Conservation (phyloP, 2,329 filamentous ascomycete species). For the Penicillium sp. region DNA sequence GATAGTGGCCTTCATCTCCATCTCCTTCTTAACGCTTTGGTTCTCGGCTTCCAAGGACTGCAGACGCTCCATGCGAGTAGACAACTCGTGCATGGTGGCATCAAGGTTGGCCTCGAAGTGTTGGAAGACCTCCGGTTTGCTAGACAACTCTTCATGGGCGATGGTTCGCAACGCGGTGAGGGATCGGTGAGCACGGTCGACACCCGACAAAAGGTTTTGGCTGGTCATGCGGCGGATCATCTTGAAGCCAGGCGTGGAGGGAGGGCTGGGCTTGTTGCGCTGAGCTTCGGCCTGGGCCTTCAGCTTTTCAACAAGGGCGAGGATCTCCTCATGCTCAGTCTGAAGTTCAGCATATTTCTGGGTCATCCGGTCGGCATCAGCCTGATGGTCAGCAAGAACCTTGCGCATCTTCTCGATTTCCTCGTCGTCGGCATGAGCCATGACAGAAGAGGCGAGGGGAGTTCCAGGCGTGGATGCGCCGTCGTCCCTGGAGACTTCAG, state of each 20-base stretch:
- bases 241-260: slow-evolving; percentile 42
- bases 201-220: slow-evolving; percentile 75
- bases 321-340: slow-evolving; percentile 74
- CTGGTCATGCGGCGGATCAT: slow-evolving; percentile 92
- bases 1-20: slow-evolving; percentile 95
- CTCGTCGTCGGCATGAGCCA: slow-evolving; percentile 52
- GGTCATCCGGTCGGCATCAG: slow-evolving; percentile 69
- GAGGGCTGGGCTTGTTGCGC: slow-evolving; percentile 69
- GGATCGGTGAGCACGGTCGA: slow-evolving; percentile 88
- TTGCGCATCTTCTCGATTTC: slow-evolving; percentile 73
- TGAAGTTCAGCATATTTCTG: slow-evolving; percentile 83
- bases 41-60: slow-evolving; percentile 87
- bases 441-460: slow-evolving; percentile 26
- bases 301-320: slow-evolving; percentile 86
- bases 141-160: slow-evolving; percentile 80
- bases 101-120: slow-evolving; percentile 92
- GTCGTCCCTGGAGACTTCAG: slow-evolving; percentile 29
- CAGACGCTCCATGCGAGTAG: slow-evolving; percentile 82
- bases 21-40: slow-evolving; percentile 82
- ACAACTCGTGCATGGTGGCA: slow-evolving; percentile 87
- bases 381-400: slow-evolving; percentile 74
- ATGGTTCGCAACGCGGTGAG: slow-evolving; percentile 88
- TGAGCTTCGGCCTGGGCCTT: slow-evolving; percentile 84
- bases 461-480: slow-evolving; percentile 44
- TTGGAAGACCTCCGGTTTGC: slow-evolving; percentile 80